These are phyloP conservation scores for Chlorella vulgaris DNA, from an alignment of 139 green algal species.

Conservation along the genomic window DNA sequence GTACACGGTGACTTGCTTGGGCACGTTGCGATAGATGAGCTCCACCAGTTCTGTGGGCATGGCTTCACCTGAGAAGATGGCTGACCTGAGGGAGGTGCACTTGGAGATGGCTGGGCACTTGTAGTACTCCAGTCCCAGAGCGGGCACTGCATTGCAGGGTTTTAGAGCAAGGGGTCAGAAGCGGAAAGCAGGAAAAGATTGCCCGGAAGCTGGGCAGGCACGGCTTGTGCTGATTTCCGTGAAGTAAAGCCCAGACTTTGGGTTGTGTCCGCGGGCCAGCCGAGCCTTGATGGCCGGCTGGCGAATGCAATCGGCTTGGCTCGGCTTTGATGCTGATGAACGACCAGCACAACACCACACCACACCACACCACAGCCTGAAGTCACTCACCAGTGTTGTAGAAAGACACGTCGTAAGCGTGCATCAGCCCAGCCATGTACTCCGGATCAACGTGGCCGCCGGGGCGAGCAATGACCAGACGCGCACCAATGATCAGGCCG, in stretches of 20 bases:
- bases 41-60: neutral
- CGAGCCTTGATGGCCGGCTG: too few species aligned
- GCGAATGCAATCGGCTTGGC: too few species aligned
- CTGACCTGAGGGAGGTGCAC: neutral
- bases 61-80: neutral
- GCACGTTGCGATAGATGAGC: neutral
- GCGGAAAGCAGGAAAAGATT: too few species aligned
- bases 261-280: too few species aligned
- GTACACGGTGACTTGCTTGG: slow-evolving; percentile 10
- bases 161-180: too few species aligned
- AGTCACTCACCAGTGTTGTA: neutral
- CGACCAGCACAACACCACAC: too few species aligned
- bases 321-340: too few species aligned
- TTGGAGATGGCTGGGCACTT: neutral
- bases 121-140: neutral
- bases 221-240: too few species aligned
- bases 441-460: slow-evolving; percentile 38
- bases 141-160: neutral
- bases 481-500: neutral
- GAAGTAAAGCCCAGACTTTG: too few species aligned
- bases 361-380: too few species aligned
- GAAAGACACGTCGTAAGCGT: slow-evolving; percentile 12
- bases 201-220: too few species aligned
- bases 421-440: slow-evolving; percentile 24
- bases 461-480: slow-evolving; percentile 28